These are phyloP conservation scores for Pterocarpus macrocarpus DNA, from an alignment of 306 rosid genomes.

Conservation along the genomic window DNA sequence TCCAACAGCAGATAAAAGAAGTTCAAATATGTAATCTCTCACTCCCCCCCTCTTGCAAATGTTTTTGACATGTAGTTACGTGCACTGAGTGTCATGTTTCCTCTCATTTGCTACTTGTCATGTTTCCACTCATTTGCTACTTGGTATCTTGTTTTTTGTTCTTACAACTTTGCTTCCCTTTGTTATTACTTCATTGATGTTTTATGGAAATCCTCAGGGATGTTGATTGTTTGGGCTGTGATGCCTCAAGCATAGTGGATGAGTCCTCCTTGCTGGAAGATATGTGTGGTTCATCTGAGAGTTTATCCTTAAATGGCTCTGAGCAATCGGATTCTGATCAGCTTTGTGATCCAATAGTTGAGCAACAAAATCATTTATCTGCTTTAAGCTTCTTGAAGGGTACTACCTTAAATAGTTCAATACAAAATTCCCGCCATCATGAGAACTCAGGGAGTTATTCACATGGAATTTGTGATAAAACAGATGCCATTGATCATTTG, in stretches of 20 bases:
- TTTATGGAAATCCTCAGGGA: slow-evolving; percentile 66
- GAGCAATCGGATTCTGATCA: slow-evolving; percentile 65
- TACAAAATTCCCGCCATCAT: slow-evolving; percentile 51
- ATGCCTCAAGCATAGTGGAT: slow-evolving; percentile 64
- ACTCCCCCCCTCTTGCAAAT: slow-evolving; percentile 38
- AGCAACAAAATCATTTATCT: slow-evolving; percentile 62
- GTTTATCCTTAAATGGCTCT: slow-evolving; percentile 60
- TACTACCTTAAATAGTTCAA: slow-evolving; percentile 48
- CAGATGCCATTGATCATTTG: slow-evolving; percentile 45
- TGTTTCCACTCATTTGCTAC: slow-evolving; percentile 26
- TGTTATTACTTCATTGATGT: slow-evolving; percentile 47
- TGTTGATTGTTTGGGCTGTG: slow-evolving; percentile 53
- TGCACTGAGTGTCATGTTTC: slow-evolving; percentile 21
- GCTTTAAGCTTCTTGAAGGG: slow-evolving; percentile 66
- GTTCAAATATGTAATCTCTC: slow-evolving; percentile 67
- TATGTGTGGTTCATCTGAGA: slow-evolving; percentile 63
- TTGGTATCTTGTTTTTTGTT: slow-evolving; percentile 12
- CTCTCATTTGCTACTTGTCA: slow-evolving; percentile 19
- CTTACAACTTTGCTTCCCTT: slow-evolving; percentile 39
- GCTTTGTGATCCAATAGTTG: slow-evolving; percentile 48
- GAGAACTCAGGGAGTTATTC: slow-evolving; percentile 56
- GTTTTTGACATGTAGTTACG: slow-evolving; percentile 35
- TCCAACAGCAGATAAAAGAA: slow-evolving; percentile 55
- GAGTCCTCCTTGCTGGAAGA: slow-evolving; percentile 57
- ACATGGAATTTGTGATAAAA: slow-evolving; percentile 49